Conservation (phyloP, 305 asterid genomes). For the Fraxinus nigra region DNA sequence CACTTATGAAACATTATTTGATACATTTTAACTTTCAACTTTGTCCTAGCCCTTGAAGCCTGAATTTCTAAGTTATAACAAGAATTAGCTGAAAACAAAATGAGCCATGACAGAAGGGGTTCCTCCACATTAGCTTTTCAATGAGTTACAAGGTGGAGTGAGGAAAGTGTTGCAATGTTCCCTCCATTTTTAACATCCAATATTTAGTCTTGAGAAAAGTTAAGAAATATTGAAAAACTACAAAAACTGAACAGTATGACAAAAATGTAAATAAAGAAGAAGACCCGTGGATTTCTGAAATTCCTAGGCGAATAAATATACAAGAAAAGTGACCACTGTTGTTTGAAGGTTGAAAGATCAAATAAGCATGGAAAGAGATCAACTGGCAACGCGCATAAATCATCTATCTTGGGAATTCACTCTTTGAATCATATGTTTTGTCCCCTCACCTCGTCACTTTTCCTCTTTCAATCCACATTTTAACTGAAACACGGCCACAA, state of each 20-base stretch:
- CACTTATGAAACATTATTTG: background rate
- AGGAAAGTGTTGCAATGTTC: background rate
- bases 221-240: background rate
- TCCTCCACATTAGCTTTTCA: background rate
- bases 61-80: background rate
- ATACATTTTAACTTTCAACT: slow-evolving; percentile 4
- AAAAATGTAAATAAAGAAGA: background rate
- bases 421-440: background rate
- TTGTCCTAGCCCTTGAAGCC: background rate
- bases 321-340: background rate
- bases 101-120: background rate
- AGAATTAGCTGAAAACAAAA: slow-evolving; percentile 1
- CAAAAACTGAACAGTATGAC: background rate
- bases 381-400: background rate
- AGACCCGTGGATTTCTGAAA: background rate
- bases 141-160: background rate
- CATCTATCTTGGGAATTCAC: background rate
- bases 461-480: background rate
- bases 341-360: background rate
- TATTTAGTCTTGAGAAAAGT: background rate
- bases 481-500: background rate
- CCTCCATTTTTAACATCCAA: background rate
- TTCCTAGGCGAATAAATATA: background rate
- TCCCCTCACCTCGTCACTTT: background rate
- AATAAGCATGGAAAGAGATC: background rate